Percentiles rank a stretch among this genome's conserved stretches.
Evolutionary conservation across 176 grass and related monocot species (phyloP).

Genomic region (Panicum miliaceum): DNA sequence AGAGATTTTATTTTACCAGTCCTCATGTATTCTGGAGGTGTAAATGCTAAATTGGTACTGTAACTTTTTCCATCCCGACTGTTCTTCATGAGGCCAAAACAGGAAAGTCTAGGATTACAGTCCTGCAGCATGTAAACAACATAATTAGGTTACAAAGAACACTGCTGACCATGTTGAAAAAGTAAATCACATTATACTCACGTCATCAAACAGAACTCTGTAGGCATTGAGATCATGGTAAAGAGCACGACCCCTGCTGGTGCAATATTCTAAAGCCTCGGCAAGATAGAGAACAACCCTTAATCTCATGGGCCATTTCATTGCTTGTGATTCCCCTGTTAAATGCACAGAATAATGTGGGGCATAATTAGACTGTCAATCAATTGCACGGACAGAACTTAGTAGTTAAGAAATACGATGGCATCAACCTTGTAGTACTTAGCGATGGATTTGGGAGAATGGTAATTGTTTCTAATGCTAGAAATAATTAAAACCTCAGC

Average conservation of each 20-base stretch:
- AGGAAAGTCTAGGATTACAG: conserved; percentile 96
- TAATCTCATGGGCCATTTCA: conserved; percentile 98
- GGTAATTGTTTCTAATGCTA: neutral
- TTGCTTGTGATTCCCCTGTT: conserved; percentile 93
- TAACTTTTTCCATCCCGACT: conserved; percentile 99
- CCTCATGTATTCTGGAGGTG: conserved; percentile 97
- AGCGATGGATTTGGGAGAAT: neutral
- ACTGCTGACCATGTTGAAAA: conserved; percentile 19
- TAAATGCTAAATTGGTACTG: conserved; percentile 99
- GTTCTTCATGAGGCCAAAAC: conserved; percentile 99
- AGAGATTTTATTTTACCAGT: conserved; percentile 61
- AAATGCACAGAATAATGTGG: conserved; percentile 47
- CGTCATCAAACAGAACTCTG: conserved; percentile 95
- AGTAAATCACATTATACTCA: conserved; percentile 50
- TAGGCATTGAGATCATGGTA: conserved; percentile 99
- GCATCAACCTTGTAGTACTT: conserved; percentile 10
- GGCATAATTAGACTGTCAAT: conserved; percentile 30
- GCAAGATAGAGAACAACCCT: conserved; percentile 93
- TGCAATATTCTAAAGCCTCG: conserved; percentile 96
- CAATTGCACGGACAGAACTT: too few species aligned
- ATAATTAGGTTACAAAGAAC: conserved; percentile 36
- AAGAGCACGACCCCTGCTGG: conserved; percentile 76
- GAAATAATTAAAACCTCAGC: conserved; percentile 7
- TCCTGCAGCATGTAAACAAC: conserved; percentile 56
- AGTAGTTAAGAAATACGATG: too few species aligned